A percentile compares a stretch with the other conserved stretches of the same genome.
Conservation (phyloP, 305 asterid species). For the Solanum aculeatissimum region DNA sequence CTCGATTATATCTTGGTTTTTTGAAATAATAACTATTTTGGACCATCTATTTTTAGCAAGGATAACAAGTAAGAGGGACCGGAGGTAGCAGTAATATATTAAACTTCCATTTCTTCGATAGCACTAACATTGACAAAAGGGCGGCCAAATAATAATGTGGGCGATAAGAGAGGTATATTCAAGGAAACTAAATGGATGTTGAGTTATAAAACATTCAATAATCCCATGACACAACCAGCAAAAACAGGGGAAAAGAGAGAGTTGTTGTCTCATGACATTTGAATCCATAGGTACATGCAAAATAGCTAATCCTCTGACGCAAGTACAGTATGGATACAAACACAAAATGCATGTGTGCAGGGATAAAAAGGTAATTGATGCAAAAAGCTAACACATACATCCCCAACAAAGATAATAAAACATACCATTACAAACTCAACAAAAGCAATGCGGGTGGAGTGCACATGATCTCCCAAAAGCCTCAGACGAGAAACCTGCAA, state of each 20-base stretch:
- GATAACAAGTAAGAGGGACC: background rate
- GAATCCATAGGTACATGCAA: background rate
- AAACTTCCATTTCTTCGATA: background rate
- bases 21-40: background rate
- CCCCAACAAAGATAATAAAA: background rate
- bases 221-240: background rate
- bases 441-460: slow-evolving; percentile 85
- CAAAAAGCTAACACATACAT: background rate
- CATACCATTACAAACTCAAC: slow-evolving; percentile 78
- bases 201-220: background rate
- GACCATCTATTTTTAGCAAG: background rate
- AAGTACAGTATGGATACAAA: background rate
- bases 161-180: background rate
- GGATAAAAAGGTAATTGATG: background rate
- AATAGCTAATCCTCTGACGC: background rate
- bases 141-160: background rate
- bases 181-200: background rate
- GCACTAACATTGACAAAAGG: background rate
- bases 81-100: background rate
- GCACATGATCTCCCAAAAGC: slow-evolving; percentile 94
- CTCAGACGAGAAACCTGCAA: slow-evolving; percentile 85
- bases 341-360: background rate
- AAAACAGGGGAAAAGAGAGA: background rate
- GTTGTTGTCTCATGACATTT: background rate
- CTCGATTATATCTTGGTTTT: background rate